These are phyloP conservation scores for Aspergillus latus DNA, from an alignment of 2,329 filamentous ascomycete species.

Conservation along the genomic window DNA sequence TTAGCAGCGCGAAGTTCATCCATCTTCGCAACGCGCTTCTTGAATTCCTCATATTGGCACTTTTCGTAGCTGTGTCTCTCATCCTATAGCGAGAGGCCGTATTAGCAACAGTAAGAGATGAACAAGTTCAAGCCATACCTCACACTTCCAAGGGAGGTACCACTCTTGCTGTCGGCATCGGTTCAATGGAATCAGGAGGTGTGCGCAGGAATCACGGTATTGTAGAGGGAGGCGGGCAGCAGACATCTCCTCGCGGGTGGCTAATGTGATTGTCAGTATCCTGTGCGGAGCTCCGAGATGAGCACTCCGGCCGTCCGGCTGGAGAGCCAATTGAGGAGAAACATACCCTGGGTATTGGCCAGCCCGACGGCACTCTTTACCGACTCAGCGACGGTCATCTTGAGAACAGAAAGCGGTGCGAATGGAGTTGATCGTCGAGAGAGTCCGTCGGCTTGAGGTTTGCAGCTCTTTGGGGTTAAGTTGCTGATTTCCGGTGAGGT, in stretches of 20 bases:
- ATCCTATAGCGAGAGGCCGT: conserved; percentile 57
- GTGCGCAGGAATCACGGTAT: conserved; percentile 94
- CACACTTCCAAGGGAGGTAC: conserved; percentile 97
- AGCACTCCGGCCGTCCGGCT: conserved; percentile 10
- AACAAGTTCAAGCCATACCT: conserved; percentile 59
- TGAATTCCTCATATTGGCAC: conserved; percentile 99
- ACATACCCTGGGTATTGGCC: conserved; percentile 41
- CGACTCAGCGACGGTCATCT: conserved; percentile 50
- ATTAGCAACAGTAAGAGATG: not conserved
- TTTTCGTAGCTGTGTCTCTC: conserved; percentile 98
- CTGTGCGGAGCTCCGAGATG: conserved; percentile 8
- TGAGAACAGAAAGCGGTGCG: conserved; percentile 21
- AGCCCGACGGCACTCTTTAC: conserved; percentile 52
- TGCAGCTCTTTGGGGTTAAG: conserved; percentile 27
- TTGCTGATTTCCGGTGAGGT: conserved; percentile 30
- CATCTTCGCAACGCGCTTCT: conserved; percentile 98
- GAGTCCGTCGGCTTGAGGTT: conserved; percentile 25
- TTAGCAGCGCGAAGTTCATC: conserved; percentile 87
- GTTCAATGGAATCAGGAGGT: conserved; percentile 93
- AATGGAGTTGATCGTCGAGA: conserved; percentile 13
- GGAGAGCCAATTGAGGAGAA: conserved; percentile 26
- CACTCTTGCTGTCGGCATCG: conserved; percentile 87
- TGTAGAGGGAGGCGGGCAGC: conserved; percentile 81
- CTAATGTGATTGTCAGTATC: conserved; percentile 23
- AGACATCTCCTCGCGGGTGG: conserved; percentile 80